Evolutionary conservation across 2,329 filamentous ascomycete genomes (phyloP), one percentile per base, ranked within the genome.

Genomic region (Fusarium drepaniforme): DNA sequence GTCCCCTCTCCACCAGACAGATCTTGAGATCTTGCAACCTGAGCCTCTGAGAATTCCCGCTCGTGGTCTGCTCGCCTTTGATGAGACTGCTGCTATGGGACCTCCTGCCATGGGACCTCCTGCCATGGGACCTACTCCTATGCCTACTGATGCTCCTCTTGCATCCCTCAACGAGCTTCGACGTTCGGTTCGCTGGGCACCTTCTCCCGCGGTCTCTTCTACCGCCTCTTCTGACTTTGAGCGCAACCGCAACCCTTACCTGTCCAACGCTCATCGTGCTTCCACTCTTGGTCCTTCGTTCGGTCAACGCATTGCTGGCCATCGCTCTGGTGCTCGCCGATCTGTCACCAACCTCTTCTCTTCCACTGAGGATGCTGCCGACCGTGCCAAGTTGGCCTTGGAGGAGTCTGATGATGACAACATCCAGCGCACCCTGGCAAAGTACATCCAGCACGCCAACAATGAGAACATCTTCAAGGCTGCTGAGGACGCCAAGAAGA

Each of bases 331-430:
- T 28, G 18, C 13, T 15, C 37, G 35, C 12, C 64, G 65, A n/a
- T 35, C 64, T 2, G 18, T 68, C 25, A 60, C 67, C 2, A 59
- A 58, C 28, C 40, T 53, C 2, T 74, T 72, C 44, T 63, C 73
- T 8, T 53, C 63, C n/a, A 72, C 69, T 28, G 53, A 63, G 4
- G 37, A 61, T 21, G 75, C 70, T n/a, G 70, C 61, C 18, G 44
- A 64, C 5, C 44, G 74, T 18, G 74, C 68, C 25, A 64, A 68
- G 40, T 44, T 18, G 18, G 60, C 74, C 2, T 21, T 59, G 16
- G 57, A 75, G 18, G 56, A 67, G 40, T 30, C 46, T 11, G 51
- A 33, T 1, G 49, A 40, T 18, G 30, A 5, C 23, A 40, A 65
- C 21, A 62, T 66, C 15, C 74, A 57, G 12, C 74, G 74, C 38